Evolutionary conservation across 192 early-diverging fungal species (phyloP), one percentile per base, ranked within the genome.

Genomic region (Chytriomyces confervae): DNA sequence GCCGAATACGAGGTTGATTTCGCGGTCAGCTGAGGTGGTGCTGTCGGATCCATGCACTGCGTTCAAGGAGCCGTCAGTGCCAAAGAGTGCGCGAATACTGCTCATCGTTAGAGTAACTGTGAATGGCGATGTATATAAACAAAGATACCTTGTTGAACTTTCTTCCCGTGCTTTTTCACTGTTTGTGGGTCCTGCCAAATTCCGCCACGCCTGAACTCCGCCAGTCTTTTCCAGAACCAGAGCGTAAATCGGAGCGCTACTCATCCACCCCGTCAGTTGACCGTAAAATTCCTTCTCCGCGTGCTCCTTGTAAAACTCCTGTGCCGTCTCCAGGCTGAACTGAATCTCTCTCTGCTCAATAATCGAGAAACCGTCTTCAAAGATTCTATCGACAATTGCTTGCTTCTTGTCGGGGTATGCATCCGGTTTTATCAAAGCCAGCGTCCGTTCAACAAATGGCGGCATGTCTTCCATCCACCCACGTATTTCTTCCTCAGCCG

Each of bases 361-460:
- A 53, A 84, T 72, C 24, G 3, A 61, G 62, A 83, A 84, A 24
- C 79, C 81, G 44, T 73, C 69, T 9, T 18, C 51, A 29, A 43
- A 2, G 50, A 83, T 78, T 51, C 13, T 49, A 24, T 16, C 47
- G 18, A 83, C 47, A 70, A 84, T 80, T 48, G 79, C 79, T 29
- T 86, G 84, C 60, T 85, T 84, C 57, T 85, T 85, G 20, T 66
- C 69, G 4, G 83, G 87, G 63, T 84, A 84, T 20, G 83, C 85
- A 51, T 89, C 87, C 46, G 87, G 87, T 69, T 88, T 88, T 43
- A 88, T 83, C n/a, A 88, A 64, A 1, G 87, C 87, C 23, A 88
- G 66, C 0, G 85, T 86, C 7, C 82, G n/a, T 62, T 86, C 77
- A 6, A 80, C 65, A n/a, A 24, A 49, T 36, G 80, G 46, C 4